These are phyloP conservation scores for Thelonectria olida DNA, from an alignment of 2,329 filamentous ascomycete species.

Conservation along the genomic window DNA sequence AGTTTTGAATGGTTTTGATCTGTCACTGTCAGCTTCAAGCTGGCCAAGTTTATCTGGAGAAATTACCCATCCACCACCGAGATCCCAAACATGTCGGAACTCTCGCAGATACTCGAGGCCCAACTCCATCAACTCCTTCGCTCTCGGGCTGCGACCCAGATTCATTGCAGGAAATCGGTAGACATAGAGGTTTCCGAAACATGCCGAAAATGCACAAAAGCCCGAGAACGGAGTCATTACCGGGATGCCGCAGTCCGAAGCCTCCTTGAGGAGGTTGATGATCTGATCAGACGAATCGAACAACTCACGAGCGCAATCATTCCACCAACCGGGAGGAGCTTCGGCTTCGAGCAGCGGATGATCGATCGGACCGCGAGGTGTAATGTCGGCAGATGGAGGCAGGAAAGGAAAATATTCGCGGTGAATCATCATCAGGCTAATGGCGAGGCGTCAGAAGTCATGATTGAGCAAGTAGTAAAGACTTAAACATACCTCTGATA, in stretches of 20 bases:
- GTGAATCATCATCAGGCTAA: conserved; percentile 52
- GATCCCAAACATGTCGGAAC: conserved; percentile 34
- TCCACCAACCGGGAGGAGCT: conserved; percentile 52
- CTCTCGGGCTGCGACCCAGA: conserved; percentile 22
- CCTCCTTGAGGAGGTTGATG: conserved; percentile 46
- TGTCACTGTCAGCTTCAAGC: conserved; percentile 2
- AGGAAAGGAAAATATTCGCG: conserved; percentile 56
- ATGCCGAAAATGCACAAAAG: conserved; percentile 57
- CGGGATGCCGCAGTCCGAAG: conserved; percentile 47
- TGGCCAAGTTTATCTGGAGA: fast-evolving
- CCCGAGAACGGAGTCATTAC: conserved; percentile 54
- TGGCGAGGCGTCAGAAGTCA: not conserved
- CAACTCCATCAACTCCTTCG: conserved; percentile 31
- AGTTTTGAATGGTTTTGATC: conserved; percentile 38
- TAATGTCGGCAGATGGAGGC: conserved; percentile 43
- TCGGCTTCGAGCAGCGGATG: conserved; percentile 49
- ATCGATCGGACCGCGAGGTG: conserved; percentile 51
- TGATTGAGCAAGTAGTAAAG: too few relatives aligned
- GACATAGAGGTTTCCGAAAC: conserved; percentile 53
- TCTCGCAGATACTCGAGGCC: conserved; percentile 34
- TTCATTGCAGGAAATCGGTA: conserved; percentile 53
- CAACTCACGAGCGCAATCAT: conserved; percentile 47
- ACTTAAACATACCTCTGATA: conserved; percentile 52
- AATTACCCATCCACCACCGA: conserved; percentile 35
- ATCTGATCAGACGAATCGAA: conserved; percentile 50